Evolutionary conservation across 352 stramenopile species (phyloP).

Genomic region (Plasmopara viticola): DNA sequence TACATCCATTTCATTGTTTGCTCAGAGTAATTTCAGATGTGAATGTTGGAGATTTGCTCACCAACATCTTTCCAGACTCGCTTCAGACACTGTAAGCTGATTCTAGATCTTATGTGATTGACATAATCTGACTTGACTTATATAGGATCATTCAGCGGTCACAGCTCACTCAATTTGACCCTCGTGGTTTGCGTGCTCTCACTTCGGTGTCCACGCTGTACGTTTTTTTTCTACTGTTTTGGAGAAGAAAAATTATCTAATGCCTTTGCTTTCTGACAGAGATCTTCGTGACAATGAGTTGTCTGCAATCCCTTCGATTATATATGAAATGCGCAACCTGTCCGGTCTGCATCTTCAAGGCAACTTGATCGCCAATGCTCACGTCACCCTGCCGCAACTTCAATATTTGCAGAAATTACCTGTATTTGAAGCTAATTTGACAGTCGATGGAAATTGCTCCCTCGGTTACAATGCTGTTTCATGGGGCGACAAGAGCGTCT

Average conservation of each 20-base stretch:
- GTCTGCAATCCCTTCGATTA: constrained; percentile 52
- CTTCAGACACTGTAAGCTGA: constrained; percentile 47
- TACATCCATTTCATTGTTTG: constrained; percentile 2
- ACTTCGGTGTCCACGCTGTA: constrained; percentile 48
- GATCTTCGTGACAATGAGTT: constrained; percentile 61
- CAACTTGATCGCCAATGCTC: constrained; percentile 47
- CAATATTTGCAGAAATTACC: constrained; percentile 45
- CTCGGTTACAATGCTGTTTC: constrained; percentile 39
- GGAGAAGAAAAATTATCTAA: constrained; percentile 6
- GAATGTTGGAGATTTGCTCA: constrained; percentile 48
- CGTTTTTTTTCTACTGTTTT: constrained; percentile 12
- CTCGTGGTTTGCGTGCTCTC: constrained; percentile 36
- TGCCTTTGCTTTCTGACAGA: constrained; percentile 18
- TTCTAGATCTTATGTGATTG: not conserved
- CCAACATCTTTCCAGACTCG: constrained; percentile 55
- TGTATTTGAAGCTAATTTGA: constrained; percentile 41
- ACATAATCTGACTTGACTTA: constrained; percentile 2
- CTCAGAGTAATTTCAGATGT: constrained; percentile 53
- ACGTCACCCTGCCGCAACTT: constrained; percentile 48
- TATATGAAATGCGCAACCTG: constrained; percentile 61
- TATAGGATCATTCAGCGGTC: constrained; percentile 54
- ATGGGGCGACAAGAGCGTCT: constrained; percentile 47
- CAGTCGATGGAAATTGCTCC: constrained; percentile 32
- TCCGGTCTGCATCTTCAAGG: constrained; percentile 41
- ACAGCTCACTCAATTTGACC: constrained; percentile 57